Evolutionary conservation across 176 grass and related monocot genomes (phyloP).

Genomic region (Bonia amplexicaulis): DNA sequence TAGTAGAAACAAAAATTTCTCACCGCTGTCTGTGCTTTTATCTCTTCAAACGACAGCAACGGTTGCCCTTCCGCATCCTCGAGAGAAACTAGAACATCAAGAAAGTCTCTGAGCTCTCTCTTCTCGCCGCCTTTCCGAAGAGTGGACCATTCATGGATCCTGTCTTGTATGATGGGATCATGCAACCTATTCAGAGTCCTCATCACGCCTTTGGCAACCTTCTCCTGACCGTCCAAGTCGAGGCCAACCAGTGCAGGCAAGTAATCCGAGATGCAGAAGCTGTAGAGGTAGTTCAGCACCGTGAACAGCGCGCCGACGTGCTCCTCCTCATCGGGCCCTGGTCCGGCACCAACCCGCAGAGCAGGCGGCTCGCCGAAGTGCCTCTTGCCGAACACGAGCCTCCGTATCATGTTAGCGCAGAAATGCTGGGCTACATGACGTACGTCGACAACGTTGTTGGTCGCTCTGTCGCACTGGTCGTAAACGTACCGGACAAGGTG

Average conservation of each 20-base stretch:
- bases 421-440: slow-evolving; percentile 3
- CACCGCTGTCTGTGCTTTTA: slow-evolving; percentile 16
- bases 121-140: neutral
- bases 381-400: slow-evolving; percentile 32
- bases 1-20: neutral
- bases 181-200: slow-evolving; percentile 2
- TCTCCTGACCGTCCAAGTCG: slow-evolving; percentile 41
- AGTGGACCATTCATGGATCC: neutral
- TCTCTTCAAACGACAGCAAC: neutral
- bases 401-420: slow-evolving; percentile 29
- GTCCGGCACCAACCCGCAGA: neutral
- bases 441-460: neutral
- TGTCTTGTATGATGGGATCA: slow-evolving; percentile 30
- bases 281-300: neutral
- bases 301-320: slow-evolving; percentile 30
- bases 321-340: slow-evolving; percentile 25
- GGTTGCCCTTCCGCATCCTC: neutral
- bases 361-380: neutral
- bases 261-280: slow-evolving; percentile 43
- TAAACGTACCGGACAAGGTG: slow-evolving; percentile 6
- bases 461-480: neutral
- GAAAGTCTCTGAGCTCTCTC: neutral
- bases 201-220: neutral
- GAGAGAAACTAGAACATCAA: slow-evolving; percentile 9
- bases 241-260: slow-evolving; percentile 23